Percentiles rank a stretch among this genome's conserved stretches.
Conservation (phyloP, 345 rosid species). For the Camelina hispida region DNA sequence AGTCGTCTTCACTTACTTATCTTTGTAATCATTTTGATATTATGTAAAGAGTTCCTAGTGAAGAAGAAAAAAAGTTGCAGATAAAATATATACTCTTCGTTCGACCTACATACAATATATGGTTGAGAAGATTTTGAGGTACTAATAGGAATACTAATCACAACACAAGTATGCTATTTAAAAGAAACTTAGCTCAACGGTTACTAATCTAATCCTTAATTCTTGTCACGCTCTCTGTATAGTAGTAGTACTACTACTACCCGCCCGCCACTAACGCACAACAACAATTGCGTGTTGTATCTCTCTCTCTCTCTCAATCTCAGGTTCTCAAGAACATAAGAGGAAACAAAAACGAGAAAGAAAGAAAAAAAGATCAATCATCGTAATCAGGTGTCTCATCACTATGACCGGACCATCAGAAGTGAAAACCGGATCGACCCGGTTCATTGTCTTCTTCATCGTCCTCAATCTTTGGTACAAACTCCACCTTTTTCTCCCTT, state of each 20-base stretch:
- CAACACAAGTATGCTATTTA: background rate
- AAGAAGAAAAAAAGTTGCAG: background rate
- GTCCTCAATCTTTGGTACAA: conserved; percentile 47
- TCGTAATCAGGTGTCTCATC: conserved; percentile 3
- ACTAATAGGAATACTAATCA: too few species aligned
- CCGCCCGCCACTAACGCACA: conserved; percentile 13
- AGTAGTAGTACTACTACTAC: background rate
- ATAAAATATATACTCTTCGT: too few species aligned
- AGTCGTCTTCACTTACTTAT: conserved; percentile 10
- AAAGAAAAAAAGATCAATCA: too few species aligned
- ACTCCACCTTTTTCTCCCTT: background rate
- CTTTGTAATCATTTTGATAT: conserved; percentile 45
- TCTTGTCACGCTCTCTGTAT: background rate
- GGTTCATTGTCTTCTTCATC: conserved; percentile 39
- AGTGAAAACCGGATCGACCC: conserved; percentile 32
- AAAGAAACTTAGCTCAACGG: conserved; percentile 10
- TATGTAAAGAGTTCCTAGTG: conserved; percentile 45
- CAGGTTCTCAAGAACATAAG: conserved; percentile 17
- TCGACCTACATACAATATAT: too few species aligned
- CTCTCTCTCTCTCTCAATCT: background rate
- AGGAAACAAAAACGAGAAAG: conserved; percentile 10
- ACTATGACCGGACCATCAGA: conserved; percentile 26
- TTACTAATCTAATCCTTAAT: conserved; percentile 9
- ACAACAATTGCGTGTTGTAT: background rate
- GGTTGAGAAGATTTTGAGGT: too few species aligned